These are phyloP conservation scores for Tulasnella sp. DNA, from an alignment of 768 basidiomycete genomes.

Conservation along the genomic window DNA sequence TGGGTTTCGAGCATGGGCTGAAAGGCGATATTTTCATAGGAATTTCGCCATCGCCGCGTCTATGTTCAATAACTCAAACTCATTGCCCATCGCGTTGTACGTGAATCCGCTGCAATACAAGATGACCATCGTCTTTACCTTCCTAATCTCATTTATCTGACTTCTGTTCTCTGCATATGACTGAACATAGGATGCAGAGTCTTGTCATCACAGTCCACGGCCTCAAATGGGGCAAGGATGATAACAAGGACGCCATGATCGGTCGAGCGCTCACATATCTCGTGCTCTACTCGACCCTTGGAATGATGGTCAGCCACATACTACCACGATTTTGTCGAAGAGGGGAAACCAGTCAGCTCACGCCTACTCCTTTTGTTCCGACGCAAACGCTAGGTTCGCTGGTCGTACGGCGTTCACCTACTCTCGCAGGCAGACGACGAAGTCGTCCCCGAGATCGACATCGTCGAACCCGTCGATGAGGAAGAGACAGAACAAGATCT, in stretches of 20 bases:
- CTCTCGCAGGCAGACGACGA: slow-evolving; percentile 61
- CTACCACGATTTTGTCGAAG: too few relatives aligned
- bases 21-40: slow-evolving; percentile 29
- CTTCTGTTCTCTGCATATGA: not conserved
- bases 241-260: slow-evolving; percentile 79
- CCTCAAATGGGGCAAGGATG: slow-evolving; percentile 69
- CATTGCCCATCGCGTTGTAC: slow-evolving; percentile 76
- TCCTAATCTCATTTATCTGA: too few relatives aligned
- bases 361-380: too few relatives aligned
- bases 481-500: slow-evolving; percentile 10
- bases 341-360: too few relatives aligned
- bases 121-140: too few relatives aligned
- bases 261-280: slow-evolving; percentile 84
- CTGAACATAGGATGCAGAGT: slow-evolving; percentile 60
- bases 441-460: slow-evolving; percentile 9
- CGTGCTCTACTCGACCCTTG: slow-evolving; percentile 86
- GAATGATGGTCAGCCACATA: slow-evolving; percentile 65
- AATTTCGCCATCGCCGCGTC: slow-evolving; percentile 70
- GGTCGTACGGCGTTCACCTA: slow-evolving; percentile 85
- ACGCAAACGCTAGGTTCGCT: slow-evolving; percentile 84
- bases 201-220: slow-evolving; percentile 74
- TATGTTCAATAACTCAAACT: slow-evolving; percentile 93
- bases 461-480: slow-evolving; percentile 6
- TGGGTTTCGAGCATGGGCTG: not conserved
- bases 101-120: too few relatives aligned